These are phyloP conservation scores for Colletotrichum sp. DNA, from an alignment of 2,329 filamentous ascomycete species.

Conservation along the genomic window DNA sequence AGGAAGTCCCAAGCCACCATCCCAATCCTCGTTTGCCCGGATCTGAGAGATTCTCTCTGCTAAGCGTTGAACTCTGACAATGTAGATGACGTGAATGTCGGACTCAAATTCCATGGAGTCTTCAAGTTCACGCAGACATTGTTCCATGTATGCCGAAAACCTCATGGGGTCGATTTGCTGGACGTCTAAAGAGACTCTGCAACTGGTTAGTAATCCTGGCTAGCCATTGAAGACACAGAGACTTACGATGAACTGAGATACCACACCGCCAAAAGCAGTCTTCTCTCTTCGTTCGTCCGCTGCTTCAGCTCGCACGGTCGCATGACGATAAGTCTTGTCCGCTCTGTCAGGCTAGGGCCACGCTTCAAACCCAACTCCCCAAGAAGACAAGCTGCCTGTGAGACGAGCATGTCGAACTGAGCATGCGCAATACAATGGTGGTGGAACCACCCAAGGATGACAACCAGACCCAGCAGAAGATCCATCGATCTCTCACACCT, in stretches of 20 bases:
- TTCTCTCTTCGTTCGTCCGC: conserved; percentile 56
- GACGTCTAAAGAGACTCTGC: conserved; percentile 47
- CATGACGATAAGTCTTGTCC: conserved; percentile 46
- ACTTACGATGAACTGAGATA: conserved; percentile 59
- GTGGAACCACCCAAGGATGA: conserved; percentile 57
- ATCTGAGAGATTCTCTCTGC: conserved; percentile 54
- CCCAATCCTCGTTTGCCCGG: conserved; percentile 37
- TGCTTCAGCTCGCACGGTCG: conserved; percentile 40
- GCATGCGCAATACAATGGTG: conserved; percentile 59
- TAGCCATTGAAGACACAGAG: fast-evolving
- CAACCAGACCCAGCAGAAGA: conserved; percentile 52
- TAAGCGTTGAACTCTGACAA: conserved; percentile 55
- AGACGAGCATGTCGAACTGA: conserved; percentile 56
- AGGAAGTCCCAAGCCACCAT: conserved; percentile 37
- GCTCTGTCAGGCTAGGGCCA: conserved; percentile 44
- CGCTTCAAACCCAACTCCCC: conserved; percentile 52
- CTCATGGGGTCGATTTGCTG: conserved; percentile 51
- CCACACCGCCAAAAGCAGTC: conserved; percentile 59
- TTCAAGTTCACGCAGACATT: conserved; percentile 53
- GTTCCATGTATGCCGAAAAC: conserved; percentile 58
- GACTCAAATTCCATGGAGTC: conserved; percentile 47
- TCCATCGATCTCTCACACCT: conserved; percentile 56
- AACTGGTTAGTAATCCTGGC: background rate
- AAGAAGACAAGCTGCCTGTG: conserved; percentile 51
- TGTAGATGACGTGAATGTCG: conserved; percentile 49